Base-by-base conservation (phyloP, 1,139 yeast species). In the Candida dubliniensis region DNA sequence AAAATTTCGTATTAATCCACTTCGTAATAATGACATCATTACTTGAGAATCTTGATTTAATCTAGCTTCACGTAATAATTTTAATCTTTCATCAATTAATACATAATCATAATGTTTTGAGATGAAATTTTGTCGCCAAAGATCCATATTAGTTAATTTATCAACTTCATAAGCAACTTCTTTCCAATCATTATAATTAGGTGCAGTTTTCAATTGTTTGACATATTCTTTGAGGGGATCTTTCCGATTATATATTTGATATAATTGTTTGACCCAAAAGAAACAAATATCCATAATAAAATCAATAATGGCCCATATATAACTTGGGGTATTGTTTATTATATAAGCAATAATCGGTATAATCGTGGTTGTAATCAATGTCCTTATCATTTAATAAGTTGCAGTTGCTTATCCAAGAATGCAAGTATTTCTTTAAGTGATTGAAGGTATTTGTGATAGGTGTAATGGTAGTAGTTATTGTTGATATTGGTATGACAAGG, bases 51-150 rank as follows among this genome's bases (percentile, higher is more conserved):
- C 84, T n/a, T 76, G 78, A 8, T 71, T 68, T 12, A 72, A 64
- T 42, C 95, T 66, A 0, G 96, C 93, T 29, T 76, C 76, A 33
- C 77, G 71, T 39, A 93, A 64, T 32, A 77, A 72, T 48, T 81
- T 78, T 45, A 86, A 71, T 42, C 97, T 73, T 46, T 87, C 90
- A 39, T 88, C 79, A 3, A 93, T 88, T 34, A 93, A 74, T 34
- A 82, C 74, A 61, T 88, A 93, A 63, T 93, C 99, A 58, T 90
- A 93, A 55, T 87, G 83, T 47, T 79, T 79, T 40, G 95, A 84
- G 14, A 84, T 81, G 49, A 93, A 89, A 58, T 90, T 88, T 52
- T 89, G 89, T 48, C 98, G 73, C 96, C 95, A 87, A 41, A 83
- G 61, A 54, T 85, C 88, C 59, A 84, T 81, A 36, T 86, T 86